phyloP scores from a whole-genome alignment of 192 early-diverging fungal species.

The Backusella australiensis region DNA sequence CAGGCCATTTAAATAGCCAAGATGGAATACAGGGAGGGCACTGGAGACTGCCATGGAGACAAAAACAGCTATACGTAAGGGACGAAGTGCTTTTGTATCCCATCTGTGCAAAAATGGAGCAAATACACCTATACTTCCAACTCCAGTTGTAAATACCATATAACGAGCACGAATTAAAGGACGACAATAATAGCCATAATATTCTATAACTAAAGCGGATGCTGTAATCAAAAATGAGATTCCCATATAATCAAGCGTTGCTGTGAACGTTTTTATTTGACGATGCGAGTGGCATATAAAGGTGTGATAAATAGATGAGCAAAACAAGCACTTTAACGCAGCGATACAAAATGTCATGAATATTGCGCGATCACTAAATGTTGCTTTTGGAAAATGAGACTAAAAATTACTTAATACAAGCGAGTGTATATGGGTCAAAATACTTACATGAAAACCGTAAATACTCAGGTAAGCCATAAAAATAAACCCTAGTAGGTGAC shows the following conservation, averaged over 20 bases:
- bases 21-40: conserved; percentile 48
- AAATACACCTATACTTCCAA: conserved; percentile 48
- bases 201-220: conserved; percentile 52
- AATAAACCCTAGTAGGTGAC: conserved; percentile 36
- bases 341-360: conserved; percentile 56
- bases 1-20: conserved; percentile 43
- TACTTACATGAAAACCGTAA: conserved; percentile 35
- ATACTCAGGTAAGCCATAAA: conserved; percentile 28
- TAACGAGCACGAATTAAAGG: conserved; percentile 38
- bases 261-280: conserved; percentile 50
- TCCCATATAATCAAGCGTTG: conserved; percentile 62
- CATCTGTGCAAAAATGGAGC: conserved; percentile 53
- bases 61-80: conserved; percentile 54
- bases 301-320: conserved; percentile 58
- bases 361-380: conserved; percentile 39
- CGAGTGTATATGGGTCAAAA: neutral
- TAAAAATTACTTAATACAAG: conserved; percentile 1
- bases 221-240: conserved; percentile 62
- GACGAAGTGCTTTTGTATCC: conserved; percentile 49
- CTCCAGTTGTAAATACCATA: conserved; percentile 44
- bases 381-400: conserved; percentile 32
- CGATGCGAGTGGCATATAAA: conserved; percentile 57
- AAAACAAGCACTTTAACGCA: conserved; percentile 55
- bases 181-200: conserved; percentile 59
- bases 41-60: conserved; percentile 50